phyloP scores from a whole-genome alignment of 768 basidiomycete genomes.

The Phanerodontia chrysosporium region DNA sequence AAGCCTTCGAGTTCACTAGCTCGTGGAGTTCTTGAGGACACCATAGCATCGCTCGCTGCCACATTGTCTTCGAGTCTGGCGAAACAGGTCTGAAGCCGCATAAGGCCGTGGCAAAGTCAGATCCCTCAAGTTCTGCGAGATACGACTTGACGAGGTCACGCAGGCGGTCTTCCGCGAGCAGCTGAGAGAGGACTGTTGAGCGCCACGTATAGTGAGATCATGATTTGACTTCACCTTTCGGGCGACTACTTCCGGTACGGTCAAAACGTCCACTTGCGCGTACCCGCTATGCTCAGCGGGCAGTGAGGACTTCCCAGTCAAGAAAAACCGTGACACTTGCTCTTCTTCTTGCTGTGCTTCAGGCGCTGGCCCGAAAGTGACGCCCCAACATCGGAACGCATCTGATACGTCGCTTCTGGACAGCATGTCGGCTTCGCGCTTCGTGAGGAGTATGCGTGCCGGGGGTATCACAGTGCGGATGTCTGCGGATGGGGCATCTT shows the following conservation, averaged over 20 bases:
- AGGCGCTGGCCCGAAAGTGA: slow-evolving; percentile 39
- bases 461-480: slow-evolving; percentile 47
- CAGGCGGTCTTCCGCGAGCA: slow-evolving; percentile 67
- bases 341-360: background rate
- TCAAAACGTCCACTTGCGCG: slow-evolving; percentile 58
- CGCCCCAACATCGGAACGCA: slow-evolving; percentile 67
- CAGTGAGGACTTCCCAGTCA: background rate
- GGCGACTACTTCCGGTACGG: slow-evolving; percentile 66
- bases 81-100: background rate
- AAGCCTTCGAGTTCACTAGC: slow-evolving; percentile 91
- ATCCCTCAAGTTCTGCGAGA: slow-evolving; percentile 29
- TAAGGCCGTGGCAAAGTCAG: slow-evolving; percentile 1
- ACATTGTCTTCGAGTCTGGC: slow-evolving; percentile 24
- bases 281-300: slow-evolving; percentile 36
- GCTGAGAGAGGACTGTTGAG: slow-evolving; percentile 30
- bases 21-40: slow-evolving; percentile 83
- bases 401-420: slow-evolving; percentile 36
- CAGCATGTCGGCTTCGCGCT: slow-evolving; percentile 54
- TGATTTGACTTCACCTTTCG: slow-evolving; percentile 43
- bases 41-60: slow-evolving; percentile 73
- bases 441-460: slow-evolving; percentile 60
- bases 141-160: slow-evolving; percentile 72
- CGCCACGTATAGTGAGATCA: slow-evolving; percentile 7
- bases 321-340: background rate
- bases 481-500: slow-evolving; percentile 22